Percentiles rank a stretch among this genome's conserved stretches.
Evolutionary conservation across 1,284 basidiomycete genomes (phyloP).

Genomic region (Cerrena zonata): DNA sequence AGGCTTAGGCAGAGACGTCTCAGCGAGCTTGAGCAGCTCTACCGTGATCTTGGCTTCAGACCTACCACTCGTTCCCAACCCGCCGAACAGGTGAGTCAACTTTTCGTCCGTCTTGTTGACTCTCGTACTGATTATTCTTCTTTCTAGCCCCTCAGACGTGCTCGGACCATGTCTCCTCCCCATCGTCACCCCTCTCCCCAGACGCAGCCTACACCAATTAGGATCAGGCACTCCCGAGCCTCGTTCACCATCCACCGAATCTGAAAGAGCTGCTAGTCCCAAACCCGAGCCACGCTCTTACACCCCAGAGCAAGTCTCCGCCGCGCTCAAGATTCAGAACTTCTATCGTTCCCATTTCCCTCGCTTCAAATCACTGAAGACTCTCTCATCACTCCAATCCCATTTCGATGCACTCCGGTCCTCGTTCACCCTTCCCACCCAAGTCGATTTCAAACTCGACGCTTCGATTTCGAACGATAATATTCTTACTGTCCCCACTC

Average conservation of each 20-base stretch:
- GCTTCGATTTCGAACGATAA: too few species aligned
- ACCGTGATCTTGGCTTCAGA: constrained; percentile 18
- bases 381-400: constrained; percentile 14
- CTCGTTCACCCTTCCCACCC: constrained; percentile 20
- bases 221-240: not conserved
- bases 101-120: not conserved
- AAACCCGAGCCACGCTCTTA: not conserved
- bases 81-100: constrained; percentile 8
- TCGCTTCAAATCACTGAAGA: constrained; percentile 17
- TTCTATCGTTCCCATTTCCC: constrained; percentile 18
- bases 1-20: constrained; percentile 9
- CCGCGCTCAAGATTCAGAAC: constrained; percentile 25
- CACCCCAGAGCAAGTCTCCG: constrained; percentile 16
- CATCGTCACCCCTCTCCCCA: constrained; percentile 6
- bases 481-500: constrained; percentile 4
- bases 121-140: not conserved
- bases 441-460: constrained; percentile 20
- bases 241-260: not conserved
- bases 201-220: not conserved
- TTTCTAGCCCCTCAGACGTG: constrained; percentile 4
- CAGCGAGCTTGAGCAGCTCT: constrained; percentile 18
- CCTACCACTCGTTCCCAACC: constrained; percentile 11
- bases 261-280: constrained; percentile 2
- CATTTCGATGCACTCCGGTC: constrained; percentile 20
- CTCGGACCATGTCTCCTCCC: constrained; percentile 14